Percentiles rank a stretch among this genome's conserved stretches.
Conservation (phyloP, 805 yeast species). For the Kodamaea neixiangensis region DNA sequence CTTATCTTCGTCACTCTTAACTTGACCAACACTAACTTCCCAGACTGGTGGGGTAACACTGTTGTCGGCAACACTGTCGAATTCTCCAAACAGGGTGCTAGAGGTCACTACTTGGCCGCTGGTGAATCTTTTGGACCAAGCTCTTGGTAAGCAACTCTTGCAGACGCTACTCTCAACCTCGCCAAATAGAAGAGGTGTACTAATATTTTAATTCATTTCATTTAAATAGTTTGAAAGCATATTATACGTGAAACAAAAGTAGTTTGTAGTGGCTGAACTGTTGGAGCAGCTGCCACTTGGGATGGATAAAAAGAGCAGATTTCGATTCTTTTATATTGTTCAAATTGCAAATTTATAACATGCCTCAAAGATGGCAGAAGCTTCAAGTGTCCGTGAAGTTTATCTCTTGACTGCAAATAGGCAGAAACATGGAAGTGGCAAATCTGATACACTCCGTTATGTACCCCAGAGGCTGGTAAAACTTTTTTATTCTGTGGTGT, state of each 20-base stretch:
- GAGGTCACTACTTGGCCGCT: conserved; percentile 26
- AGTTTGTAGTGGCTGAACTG: background rate
- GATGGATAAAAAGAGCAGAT: no score
- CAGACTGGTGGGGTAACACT: conserved; percentile 69
- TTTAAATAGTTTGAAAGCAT: conserved; percentile 1
- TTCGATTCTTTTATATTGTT: no score
- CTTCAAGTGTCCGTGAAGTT: no score
- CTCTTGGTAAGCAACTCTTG: conserved; percentile 39
- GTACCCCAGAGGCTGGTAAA: no score
- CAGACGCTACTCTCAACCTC: background rate
- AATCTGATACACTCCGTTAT: no score
- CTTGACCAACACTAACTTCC: conserved; percentile 22
- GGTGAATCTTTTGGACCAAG: conserved; percentile 52
- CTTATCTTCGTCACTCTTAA: conserved; percentile 26
- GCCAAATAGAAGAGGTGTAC: background rate
- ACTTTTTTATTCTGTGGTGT: no score
- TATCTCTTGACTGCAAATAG: no score
- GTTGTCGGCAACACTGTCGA: conserved; percentile 45
- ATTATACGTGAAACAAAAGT: background rate
- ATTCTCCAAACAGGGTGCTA: conserved; percentile 33
- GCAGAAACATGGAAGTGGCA: no score
- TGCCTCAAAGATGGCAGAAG: no score
- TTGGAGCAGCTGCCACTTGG: background rate
- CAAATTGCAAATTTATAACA: no score
- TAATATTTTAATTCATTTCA: conserved; percentile 4